A percentile compares a stretch with the other conserved stretches of the same genome.
These are phyloP conservation scores for Candida gigantensis DNA, from an alignment of 1,139 yeast genomes.

Conservation along the genomic window DNA sequence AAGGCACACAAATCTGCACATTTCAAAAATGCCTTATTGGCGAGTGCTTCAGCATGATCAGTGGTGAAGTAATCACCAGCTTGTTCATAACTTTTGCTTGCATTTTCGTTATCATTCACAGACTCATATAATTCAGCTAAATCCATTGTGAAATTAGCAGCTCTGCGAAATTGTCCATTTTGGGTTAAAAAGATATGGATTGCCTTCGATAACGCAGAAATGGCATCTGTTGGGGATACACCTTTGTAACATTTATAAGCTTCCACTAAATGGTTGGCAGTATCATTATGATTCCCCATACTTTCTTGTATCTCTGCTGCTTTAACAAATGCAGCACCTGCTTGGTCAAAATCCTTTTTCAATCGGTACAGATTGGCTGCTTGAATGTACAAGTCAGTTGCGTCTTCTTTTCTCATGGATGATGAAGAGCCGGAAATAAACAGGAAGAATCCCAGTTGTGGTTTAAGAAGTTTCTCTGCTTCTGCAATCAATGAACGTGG, in stretches of 20 bases:
- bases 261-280: slow-evolving; percentile 86
- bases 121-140: slow-evolving; percentile 84
- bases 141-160: slow-evolving; percentile 91
- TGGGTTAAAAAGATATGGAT: slow-evolving; percentile 76
- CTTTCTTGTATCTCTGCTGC: slow-evolving; percentile 81
- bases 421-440: slow-evolving; percentile 71
- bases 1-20: slow-evolving; percentile 90
- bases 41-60: slow-evolving; percentile 89
- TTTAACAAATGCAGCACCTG: slow-evolving; percentile 81
- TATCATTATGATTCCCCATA: slow-evolving; percentile 83
- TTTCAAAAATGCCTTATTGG: slow-evolving; percentile 84
- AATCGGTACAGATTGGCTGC: slow-evolving; percentile 88
- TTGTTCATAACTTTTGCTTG: slow-evolving; percentile 78
- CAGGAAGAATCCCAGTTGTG: slow-evolving; percentile 74
- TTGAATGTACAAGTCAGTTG: slow-evolving; percentile 83
- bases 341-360: slow-evolving; percentile 66
- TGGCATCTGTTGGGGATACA: slow-evolving; percentile 76
- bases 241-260: slow-evolving; percentile 85
- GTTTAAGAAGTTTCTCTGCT: slow-evolving; percentile 51
- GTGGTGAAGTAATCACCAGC: slow-evolving; percentile 97
- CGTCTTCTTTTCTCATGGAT: slow-evolving; percentile 77
- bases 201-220: slow-evolving; percentile 72
- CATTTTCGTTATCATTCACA: slow-evolving; percentile 63
- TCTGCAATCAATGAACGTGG: slow-evolving; percentile 43
- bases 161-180: slow-evolving; percentile 93